These are phyloP conservation scores for Kalmusia sp. DNA, from an alignment of 2,329 filamentous ascomycete species.

Conservation along the genomic window DNA sequence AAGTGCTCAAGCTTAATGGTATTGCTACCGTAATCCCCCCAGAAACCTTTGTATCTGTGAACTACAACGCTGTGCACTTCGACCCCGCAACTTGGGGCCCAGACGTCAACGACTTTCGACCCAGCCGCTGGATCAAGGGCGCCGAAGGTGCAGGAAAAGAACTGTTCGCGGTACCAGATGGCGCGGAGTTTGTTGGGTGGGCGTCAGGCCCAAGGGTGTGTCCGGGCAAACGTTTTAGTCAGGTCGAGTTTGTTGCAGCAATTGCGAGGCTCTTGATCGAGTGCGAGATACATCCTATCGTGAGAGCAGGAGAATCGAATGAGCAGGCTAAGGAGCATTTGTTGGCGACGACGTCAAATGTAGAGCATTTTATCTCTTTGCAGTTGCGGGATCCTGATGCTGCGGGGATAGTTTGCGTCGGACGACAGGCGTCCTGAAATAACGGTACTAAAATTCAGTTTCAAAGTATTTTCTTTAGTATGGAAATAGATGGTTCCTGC, in stretches of 20 bases:
- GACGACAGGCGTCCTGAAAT: too few relatives aligned
- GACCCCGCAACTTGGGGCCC: background rate
- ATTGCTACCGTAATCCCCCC: background rate
- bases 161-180: background rate
- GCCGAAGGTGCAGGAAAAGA: background rate
- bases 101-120: background rate
- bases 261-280: constrained; percentile 19
- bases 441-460: too few relatives aligned
- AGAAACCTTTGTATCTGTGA: background rate
- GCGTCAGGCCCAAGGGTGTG: constrained; percentile 21
- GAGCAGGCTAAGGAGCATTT: background rate
- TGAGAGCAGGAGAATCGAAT: background rate
- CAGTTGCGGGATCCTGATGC: background rate
- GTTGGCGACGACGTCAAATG: background rate
- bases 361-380: background rate
- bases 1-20: background rate
- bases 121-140: background rate
- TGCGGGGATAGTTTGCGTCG: background rate
- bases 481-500: too few relatives aligned
- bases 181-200: background rate
- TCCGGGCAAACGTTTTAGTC: constrained; percentile 32
- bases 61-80: background rate
- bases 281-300: constrained; percentile 4
- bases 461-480: too few relatives aligned
- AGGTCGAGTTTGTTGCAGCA: constrained; percentile 29